Conservation (phyloP, 441 rosid species). For the Theobroma grandiflorum region DNA sequence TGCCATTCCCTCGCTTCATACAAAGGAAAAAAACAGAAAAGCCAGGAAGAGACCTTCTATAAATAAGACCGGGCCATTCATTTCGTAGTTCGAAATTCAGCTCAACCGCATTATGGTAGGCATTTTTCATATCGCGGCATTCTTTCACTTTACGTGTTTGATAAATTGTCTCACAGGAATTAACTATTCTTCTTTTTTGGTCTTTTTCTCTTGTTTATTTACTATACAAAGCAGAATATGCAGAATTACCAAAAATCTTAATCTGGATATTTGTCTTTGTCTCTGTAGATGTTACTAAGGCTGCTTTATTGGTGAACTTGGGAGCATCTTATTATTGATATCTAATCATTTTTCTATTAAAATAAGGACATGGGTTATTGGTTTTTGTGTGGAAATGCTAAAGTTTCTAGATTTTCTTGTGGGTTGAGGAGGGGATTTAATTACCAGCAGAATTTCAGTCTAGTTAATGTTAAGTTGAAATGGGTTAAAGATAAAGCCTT, state of each 20-base stretch:
- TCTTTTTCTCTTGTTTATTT: no score
- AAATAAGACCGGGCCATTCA: no score
- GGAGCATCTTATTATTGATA: not conserved
- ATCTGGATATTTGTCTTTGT: conserved; percentile 30
- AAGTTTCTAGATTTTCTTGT: conserved; percentile 29
- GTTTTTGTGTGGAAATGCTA: conserved; percentile 27
- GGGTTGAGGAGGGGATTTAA: conserved; percentile 43
- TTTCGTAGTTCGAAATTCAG: conserved; percentile 32
- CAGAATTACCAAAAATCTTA: no score
- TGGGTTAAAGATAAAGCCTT: conserved; percentile 81
- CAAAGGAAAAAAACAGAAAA: no score
- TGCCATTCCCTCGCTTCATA: no score
- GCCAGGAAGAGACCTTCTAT: no score
- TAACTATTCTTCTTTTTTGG: no score
- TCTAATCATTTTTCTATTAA: not conserved
- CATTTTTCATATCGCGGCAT: no score
- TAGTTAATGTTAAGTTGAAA: conserved; percentile 82
- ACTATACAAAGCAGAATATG: no score
- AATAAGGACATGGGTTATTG: conserved; percentile 42
- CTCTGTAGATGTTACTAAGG: not conserved
- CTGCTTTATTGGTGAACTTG: not conserved
- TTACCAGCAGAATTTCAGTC: conserved; percentile 55
- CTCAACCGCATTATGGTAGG: no score
- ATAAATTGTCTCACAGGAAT: no score
- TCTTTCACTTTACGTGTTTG: no score